phyloP scores from a whole-genome alignment of 2,329 filamentous ascomycete species.

The Leptographium wingfieldii region DNA sequence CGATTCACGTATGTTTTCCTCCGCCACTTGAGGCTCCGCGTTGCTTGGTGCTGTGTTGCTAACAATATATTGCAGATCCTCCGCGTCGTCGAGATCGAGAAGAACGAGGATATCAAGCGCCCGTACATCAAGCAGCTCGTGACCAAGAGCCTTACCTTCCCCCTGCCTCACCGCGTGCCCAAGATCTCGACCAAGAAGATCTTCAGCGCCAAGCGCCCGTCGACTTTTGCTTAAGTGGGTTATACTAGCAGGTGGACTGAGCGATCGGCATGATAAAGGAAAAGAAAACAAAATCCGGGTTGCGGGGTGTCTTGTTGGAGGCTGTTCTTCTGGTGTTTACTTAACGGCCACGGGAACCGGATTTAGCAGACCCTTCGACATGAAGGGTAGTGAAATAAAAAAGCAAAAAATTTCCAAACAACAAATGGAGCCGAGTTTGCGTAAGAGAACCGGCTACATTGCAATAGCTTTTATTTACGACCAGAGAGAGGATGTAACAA shows the following conservation, averaged over 20 bases:
- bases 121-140: slow-evolving; percentile 99
- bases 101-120: slow-evolving; percentile 87
- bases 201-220: slow-evolving; percentile 85
- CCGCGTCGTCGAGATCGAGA: slow-evolving; percentile 95
- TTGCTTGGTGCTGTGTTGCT: neutral
- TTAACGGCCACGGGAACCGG: slow-evolving; percentile 36
- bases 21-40: slow-evolving; percentile 11
- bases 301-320: slow-evolving; percentile 27
- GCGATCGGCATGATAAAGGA: neutral
- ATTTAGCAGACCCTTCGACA: slow-evolving; percentile 19
- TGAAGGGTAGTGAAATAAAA: slow-evolving; percentile 5
- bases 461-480: neutral
- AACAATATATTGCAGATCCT: slow-evolving; percentile 56
- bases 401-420: slow-evolving; percentile 1
- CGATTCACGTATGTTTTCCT: slow-evolving; percentile 73
- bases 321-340: slow-evolving; percentile 47
- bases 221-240: slow-evolving; percentile 75
- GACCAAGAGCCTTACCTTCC: slow-evolving; percentile 92
- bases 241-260: neutral
- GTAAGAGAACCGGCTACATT: neutral
- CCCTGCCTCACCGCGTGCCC: slow-evolving; percentile 89
- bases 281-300: neutral
- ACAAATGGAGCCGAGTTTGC: neutral
- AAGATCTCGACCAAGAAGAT: slow-evolving; percentile 78
- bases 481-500: neutral